Evolutionary conservation across 2,329 filamentous ascomycete species (phyloP).

Genomic region (Cladosporium sp.): DNA sequence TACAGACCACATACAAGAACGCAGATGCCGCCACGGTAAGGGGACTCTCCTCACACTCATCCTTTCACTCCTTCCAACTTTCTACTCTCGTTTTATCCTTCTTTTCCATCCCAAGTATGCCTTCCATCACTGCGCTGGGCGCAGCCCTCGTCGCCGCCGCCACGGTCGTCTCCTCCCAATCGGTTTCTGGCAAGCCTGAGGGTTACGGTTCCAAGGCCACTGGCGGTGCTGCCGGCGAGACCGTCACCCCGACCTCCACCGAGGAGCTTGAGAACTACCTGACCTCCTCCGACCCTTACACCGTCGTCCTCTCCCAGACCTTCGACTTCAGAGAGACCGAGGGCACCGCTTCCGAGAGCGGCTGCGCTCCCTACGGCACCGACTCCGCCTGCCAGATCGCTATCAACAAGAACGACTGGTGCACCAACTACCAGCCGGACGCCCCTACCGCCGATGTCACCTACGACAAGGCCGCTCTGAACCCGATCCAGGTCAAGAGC

Average conservation of each 20-base stretch:
- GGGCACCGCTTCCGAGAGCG: slow-evolving; percentile 46
- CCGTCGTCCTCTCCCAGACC: slow-evolving; percentile 55
- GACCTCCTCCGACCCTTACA: slow-evolving; percentile 48
- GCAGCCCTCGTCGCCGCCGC: slow-evolving; percentile 5
- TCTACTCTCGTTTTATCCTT: not conserved
- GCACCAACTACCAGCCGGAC: slow-evolving; percentile 43
- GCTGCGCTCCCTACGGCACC: slow-evolving; percentile 55
- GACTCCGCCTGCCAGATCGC: slow-evolving; percentile 53
- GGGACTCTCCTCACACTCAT: not conserved
- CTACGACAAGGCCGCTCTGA: slow-evolving; percentile 55
- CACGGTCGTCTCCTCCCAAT: slow-evolving; percentile 17
- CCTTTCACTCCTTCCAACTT: not conserved
- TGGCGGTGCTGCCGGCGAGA: slow-evolving; percentile 52
- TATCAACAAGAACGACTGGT: slow-evolving; percentile 59
- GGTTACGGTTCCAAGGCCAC: slow-evolving; percentile 46
- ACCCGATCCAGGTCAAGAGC: slow-evolving; percentile 37
- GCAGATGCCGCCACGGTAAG: slow-evolving; percentile 1
- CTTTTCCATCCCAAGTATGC: not conserved
- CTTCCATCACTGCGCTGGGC: slow-evolving; percentile 13
- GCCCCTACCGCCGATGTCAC: slow-evolving; percentile 25
- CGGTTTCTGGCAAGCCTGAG: slow-evolving; percentile 29
- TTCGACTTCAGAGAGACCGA: slow-evolving; percentile 50
- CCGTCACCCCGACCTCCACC: slow-evolving; percentile 33
- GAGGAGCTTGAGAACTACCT: slow-evolving; percentile 58
- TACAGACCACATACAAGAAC: not conserved